Evolutionary conservation across 1,284 basidiomycete genomes (phyloP).

Genomic region (Stereum hirsutum): DNA sequence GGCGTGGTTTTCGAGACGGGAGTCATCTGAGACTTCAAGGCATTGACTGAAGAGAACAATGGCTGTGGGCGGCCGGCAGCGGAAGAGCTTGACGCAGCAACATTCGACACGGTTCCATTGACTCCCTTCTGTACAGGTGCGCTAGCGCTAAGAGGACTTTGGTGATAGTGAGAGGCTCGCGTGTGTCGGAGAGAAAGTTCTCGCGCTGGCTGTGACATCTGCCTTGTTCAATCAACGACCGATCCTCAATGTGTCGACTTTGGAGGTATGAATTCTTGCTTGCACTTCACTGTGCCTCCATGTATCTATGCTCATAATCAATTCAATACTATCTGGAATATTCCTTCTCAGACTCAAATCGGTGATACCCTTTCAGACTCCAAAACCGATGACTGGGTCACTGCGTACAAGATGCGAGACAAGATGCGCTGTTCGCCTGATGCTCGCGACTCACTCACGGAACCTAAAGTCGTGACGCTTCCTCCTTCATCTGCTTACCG

Average conservation of each 20-base stretch:
- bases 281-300: conserved; percentile 5
- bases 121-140: conserved; percentile 43
- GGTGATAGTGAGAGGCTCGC: conserved; percentile 52
- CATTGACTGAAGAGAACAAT: too few relatives aligned
- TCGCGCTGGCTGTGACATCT: conserved; percentile 41
- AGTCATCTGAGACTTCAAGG: too few relatives aligned
- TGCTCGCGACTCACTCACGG: conserved; percentile 13
- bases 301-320: conserved; percentile 1
- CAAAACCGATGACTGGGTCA: conserved; percentile 44
- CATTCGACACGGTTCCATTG: conserved; percentile 59
- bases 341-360: conserved; percentile 24
- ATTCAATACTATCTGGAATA: too few relatives aligned
- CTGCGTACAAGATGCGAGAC: conserved; percentile 43
- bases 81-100: conserved; percentile 32
- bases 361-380: conserved; percentile 31
- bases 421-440: conserved; percentile 48
- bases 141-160: conserved; percentile 31
- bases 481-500: neutral
- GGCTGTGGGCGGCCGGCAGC: too few relatives aligned
- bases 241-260: conserved; percentile 34
- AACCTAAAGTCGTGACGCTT: conserved; percentile 23
- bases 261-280: conserved; percentile 36
- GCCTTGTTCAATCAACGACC: conserved; percentile 47
- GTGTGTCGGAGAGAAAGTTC: conserved; percentile 39
- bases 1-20: too few relatives aligned